Conservation (phyloP, 202 grass and related monocot species). For the Musa balbisiana region DNA sequence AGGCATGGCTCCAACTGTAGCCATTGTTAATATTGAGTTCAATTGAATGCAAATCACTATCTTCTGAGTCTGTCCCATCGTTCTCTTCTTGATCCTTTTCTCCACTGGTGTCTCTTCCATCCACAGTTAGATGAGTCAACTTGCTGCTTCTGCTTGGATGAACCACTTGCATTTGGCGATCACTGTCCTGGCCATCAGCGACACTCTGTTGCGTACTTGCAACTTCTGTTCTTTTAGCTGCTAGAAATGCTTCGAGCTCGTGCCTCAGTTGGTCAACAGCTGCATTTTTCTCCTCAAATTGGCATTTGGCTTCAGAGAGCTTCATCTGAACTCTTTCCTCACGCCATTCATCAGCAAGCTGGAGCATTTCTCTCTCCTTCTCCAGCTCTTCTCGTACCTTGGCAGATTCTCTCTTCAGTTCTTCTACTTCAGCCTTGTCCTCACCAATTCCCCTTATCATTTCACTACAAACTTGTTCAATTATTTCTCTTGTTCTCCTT, state of each 20-base stretch:
- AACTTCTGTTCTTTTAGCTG: constrained; percentile 12
- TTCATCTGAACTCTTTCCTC: constrained; percentile 86
- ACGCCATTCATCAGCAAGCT: constrained; percentile 58
- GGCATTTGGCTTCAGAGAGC: constrained; percentile 53
- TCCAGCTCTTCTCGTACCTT: constrained; percentile 43
- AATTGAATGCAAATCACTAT: constrained; percentile 72
- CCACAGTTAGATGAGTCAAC: not conserved
- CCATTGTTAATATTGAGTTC: constrained; percentile 59
- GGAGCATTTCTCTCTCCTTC: constrained; percentile 69
- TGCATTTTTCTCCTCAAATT: constrained; percentile 87
- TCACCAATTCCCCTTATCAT: constrained; percentile 35
- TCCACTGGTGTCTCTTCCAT: not conserved
- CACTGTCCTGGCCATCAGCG: not conserved
- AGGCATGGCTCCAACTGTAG: constrained; percentile 39
- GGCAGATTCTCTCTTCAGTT: constrained; percentile 34
- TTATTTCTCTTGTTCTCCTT: constrained; percentile 37
- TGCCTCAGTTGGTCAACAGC: constrained; percentile 47
- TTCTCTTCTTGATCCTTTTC: constrained; percentile 15
- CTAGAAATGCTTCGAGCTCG: constrained; percentile 54
- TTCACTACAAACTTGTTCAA: constrained; percentile 56
- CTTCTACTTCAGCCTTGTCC: constrained; percentile 32
- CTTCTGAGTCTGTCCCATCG: constrained; percentile 31
- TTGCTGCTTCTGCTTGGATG: not conserved
- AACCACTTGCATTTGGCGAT: not conserved
- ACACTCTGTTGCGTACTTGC: not conserved